Evolutionary conservation across 2,329 filamentous ascomycete species (phyloP).

Genomic region (Spiromastix sp.): DNA sequence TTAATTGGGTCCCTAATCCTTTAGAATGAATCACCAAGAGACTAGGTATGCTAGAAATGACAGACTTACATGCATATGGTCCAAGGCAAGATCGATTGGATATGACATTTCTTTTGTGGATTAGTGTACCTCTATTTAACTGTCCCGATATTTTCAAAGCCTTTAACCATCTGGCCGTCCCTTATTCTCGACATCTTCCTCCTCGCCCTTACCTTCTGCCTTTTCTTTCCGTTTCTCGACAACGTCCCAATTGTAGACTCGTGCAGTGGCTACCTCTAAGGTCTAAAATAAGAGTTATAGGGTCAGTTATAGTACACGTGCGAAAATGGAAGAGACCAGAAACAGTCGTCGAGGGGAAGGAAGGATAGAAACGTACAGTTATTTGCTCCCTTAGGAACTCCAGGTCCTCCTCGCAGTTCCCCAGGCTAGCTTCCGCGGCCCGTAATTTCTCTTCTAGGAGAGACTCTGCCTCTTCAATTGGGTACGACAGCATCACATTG

Average conservation of each 20-base stretch:
- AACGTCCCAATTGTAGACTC: conserved; percentile 99
- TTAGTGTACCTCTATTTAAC: no score
- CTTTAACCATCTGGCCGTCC: conserved; percentile 2
- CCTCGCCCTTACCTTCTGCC: conserved; percentile 38
- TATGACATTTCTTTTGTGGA: no score
- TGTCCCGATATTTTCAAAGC: no score
- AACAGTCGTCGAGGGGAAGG: conserved; percentile 1
- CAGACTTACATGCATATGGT: no score
- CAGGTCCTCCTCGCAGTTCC: conserved; percentile 90
- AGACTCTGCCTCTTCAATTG: conserved; percentile 72
- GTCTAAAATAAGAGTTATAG: conserved; percentile 47
- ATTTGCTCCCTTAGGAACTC: conserved; percentile 96
- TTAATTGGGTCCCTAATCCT: no score
- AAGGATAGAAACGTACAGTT: conserved; percentile 52
- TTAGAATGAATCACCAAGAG: no score
- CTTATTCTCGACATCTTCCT: conserved; percentile 6
- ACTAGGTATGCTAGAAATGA: no score
- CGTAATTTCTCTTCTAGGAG: conserved; percentile 67
- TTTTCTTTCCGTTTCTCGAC: conserved; percentile 91
- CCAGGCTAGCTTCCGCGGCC: conserved; percentile 67
- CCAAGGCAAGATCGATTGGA: no score
- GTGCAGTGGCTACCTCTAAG: conserved; percentile 88
- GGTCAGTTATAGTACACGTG: conserved; percentile 11
- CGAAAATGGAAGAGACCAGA: no score
- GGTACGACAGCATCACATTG: conserved; percentile 96